Conservation (phyloP, 352 stramenopile species). For the Phytophthora sp. region DNA sequence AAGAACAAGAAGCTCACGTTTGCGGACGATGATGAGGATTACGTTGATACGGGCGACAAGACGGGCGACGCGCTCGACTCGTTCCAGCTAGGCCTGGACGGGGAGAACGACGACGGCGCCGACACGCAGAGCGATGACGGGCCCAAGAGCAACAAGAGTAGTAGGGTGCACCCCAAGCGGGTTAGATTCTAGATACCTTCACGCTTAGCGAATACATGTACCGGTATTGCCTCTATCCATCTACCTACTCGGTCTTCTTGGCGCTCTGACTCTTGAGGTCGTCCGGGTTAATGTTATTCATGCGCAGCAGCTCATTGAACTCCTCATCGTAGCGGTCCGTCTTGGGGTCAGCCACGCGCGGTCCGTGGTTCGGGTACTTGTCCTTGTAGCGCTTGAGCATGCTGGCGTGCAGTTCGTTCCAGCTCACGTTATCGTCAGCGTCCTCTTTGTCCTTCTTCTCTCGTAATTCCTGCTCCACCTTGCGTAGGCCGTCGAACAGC, state of each 20-base stretch:
- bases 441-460: slow-evolving; percentile 61
- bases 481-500: slow-evolving; percentile 77
- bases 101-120: slow-evolving; percentile 37
- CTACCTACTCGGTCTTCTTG: slow-evolving; percentile 28
- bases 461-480: slow-evolving; percentile 75
- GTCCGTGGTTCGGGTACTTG: slow-evolving; percentile 75
- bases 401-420: slow-evolving; percentile 75
- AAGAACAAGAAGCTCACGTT: slow-evolving; percentile 88
- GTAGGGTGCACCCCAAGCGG: slow-evolving; percentile 37
- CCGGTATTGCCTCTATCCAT: neutral
- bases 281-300: slow-evolving; percentile 76
- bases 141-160: slow-evolving; percentile 16
- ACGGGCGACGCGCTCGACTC: slow-evolving; percentile 65
- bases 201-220: neutral
- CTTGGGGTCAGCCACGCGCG: slow-evolving; percentile 46
- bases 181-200: slow-evolving; percentile 56
- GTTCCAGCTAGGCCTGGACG: slow-evolving; percentile 48
- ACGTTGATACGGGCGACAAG: slow-evolving; percentile 39
- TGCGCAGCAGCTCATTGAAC: slow-evolving; percentile 81
- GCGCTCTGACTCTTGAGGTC: slow-evolving; percentile 55
- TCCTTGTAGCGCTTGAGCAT: slow-evolving; percentile 84
- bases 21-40: slow-evolving; percentile 58
- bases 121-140: slow-evolving; percentile 7
- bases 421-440: slow-evolving; percentile 64
- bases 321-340: slow-evolving; percentile 85